phyloP scores from a whole-genome alignment of 768 basidiomycete species.

The Dioszegia aurantiaca region DNA sequence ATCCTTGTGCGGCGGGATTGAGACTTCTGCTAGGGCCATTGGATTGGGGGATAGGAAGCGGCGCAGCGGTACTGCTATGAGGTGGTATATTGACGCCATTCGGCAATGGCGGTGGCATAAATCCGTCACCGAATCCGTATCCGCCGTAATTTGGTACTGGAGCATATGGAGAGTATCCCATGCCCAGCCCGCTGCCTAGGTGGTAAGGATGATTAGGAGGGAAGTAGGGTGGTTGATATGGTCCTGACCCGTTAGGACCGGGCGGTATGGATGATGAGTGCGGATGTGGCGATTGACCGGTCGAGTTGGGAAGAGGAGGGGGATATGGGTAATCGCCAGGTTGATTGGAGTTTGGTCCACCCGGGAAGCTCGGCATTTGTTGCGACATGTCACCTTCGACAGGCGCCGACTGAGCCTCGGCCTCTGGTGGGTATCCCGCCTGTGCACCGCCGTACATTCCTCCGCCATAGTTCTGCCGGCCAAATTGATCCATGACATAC shows the following conservation, averaged over 20 bases:
- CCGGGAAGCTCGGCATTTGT: background rate
- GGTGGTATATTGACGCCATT: conserved; percentile 1
- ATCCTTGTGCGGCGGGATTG: conserved; percentile 43
- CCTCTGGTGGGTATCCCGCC: background rate
- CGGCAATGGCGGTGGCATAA: conserved; percentile 8
- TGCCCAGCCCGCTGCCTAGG: conserved; percentile 31
- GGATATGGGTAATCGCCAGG: conserved; percentile 3
- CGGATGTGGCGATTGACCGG: background rate
- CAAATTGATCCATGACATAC: conserved; percentile 11
- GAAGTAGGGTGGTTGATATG: conserved; percentile 19
- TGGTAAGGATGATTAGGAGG: conserved; percentile 40
- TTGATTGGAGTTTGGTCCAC: background rate
- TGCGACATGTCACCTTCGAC: background rate
- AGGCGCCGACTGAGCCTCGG: background rate
- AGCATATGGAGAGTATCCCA: conserved; percentile 29
- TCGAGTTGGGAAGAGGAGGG: background rate
- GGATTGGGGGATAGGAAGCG: background rate
- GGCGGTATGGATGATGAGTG: background rate
- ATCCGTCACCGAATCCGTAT: conserved; percentile 19
- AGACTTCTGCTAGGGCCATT: conserved; percentile 21
- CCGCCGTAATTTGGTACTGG: conserved; percentile 10
- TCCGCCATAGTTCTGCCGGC: conserved; percentile 3
- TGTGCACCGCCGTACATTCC: background rate
- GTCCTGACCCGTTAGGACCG: conserved; percentile 2
- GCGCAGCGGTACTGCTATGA: background rate